Conservation (phyloP, 2,329 filamentous ascomycete genomes). For the Aspergillus niger region DNA sequence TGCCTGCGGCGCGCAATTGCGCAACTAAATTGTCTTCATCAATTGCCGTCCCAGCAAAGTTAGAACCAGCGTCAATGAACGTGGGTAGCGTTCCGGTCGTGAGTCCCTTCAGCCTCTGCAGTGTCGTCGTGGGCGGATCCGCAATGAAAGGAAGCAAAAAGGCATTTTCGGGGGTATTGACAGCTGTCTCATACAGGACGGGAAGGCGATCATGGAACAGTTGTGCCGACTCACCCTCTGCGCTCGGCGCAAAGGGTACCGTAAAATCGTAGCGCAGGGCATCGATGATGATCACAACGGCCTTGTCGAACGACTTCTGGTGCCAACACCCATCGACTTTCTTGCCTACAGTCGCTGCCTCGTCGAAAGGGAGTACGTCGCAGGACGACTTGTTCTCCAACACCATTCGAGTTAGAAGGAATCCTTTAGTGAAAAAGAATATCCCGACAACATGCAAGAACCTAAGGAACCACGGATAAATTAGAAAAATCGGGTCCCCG, state of each 20-base stretch:
- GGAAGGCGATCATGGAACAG: slow-evolving; percentile 87
- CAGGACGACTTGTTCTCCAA: slow-evolving; percentile 76
- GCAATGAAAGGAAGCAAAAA: slow-evolving; percentile 94
- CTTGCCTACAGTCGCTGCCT: slow-evolving; percentile 28
- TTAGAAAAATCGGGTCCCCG: slow-evolving; percentile 6
- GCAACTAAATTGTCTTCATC: slow-evolving; percentile 82
- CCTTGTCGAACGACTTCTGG: slow-evolving; percentile 87
- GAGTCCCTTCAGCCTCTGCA: slow-evolving; percentile 88
- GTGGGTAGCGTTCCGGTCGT: slow-evolving; percentile 95
- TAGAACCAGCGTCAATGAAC: slow-evolving; percentile 90
- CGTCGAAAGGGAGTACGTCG: slow-evolving; percentile 65
- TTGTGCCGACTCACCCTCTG: slow-evolving; percentile 50
- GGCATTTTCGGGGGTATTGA: slow-evolving; percentile 73
- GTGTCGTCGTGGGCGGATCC: slow-evolving; percentile 89
- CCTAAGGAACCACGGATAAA: slow-evolving; percentile 37
- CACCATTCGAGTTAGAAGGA: slow-evolving; percentile 83
- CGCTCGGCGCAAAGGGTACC: slow-evolving; percentile 66
- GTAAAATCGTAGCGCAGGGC: slow-evolving; percentile 97
- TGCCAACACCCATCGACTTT: slow-evolving; percentile 83
- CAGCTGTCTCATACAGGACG: slow-evolving; percentile 79
- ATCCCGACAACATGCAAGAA: slow-evolving; percentile 77
- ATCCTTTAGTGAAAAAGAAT: slow-evolving; percentile 91
- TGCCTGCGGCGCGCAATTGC: slow-evolving; percentile 64
- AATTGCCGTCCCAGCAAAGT: slow-evolving; percentile 92
- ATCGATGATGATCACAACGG: slow-evolving; percentile 87